Evolutionary conservation across 768 basidiomycete genomes (phyloP), one percentile per base, ranked within the genome.

Genomic region (Tulasnella sp.): DNA sequence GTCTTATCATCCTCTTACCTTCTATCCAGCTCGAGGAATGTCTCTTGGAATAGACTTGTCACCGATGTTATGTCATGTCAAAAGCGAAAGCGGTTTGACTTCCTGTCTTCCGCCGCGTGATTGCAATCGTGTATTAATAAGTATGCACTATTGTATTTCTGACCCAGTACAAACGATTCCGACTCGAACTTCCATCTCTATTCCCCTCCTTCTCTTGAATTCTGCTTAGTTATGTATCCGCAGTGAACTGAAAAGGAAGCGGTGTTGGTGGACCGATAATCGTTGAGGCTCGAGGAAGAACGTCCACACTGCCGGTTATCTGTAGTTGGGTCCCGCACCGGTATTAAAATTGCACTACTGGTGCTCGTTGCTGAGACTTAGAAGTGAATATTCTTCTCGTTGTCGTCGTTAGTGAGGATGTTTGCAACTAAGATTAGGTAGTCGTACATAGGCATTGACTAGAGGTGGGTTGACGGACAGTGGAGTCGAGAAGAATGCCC

Each of bases 351-450:
- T n/a, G n/a, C n/a, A n/a, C n/a, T n/a, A n/a, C n/a, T n/a, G n/a
- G n/a, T n/a, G n/a, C n/a, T n/a, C n/a, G n/a, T n/a, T n/a, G n/a
- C n/a, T n/a, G n/a, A n/a, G n/a, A n/a, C n/a, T n/a, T n/a, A n/a
- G n/a, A n/a, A n/a, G n/a, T n/a, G n/a, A 8, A 14, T 10, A 42
- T 1, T 12, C 12, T 5, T 40, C 40, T 4, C 40, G 40, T 10
- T 10, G 4, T 10, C 40, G 4, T 71, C 39, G 68, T 44, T 44
- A 0, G 78, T 79, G 78, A 79, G 42, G 34, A 79, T 79, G 56
- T 79, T 71, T 42, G 62, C 42, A 44, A 79, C 40, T 48, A 71
- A 79, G 34, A 74, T 42, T 58, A 40, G 78, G 14, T 79, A 71
- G 38, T 79, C 38, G 71, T 79, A 79, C 42, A 58, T 34, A 42